phyloP scores from a whole-genome alignment of 257 asterid species.

The Striga asiatica region DNA sequence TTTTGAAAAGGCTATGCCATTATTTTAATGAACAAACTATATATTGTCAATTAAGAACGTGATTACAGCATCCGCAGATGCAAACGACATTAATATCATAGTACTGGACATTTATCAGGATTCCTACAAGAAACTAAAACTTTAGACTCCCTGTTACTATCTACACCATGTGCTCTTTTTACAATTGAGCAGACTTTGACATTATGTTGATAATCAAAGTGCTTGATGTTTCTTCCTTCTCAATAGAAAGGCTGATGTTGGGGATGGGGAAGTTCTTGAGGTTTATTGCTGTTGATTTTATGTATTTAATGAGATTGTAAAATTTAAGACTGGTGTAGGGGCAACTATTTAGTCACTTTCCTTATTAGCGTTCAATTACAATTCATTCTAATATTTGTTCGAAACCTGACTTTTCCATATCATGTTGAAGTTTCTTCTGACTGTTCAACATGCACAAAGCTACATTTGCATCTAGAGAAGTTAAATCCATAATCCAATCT shows the following conservation, averaged over 20 bases:
- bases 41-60: not conserved
- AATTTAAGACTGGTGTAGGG: not conserved
- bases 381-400: not conserved
- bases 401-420: not conserved
- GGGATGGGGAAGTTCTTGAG: too few relatives aligned
- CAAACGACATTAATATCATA: not conserved
- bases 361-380: not conserved
- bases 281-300: not conserved
- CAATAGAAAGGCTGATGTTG: too few relatives aligned
- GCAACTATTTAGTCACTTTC: not conserved
- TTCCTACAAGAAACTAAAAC: not conserved
- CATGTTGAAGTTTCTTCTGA: not conserved
- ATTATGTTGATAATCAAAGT: not conserved
- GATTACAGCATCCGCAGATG: not conserved
- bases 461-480: constrained; percentile 10
- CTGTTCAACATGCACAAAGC: not conserved
- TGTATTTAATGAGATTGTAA: not conserved
- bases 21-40: not conserved
- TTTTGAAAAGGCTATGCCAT: not conserved
- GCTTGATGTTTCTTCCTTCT: not conserved
- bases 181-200: not conserved
- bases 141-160: not conserved
- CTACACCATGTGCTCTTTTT: not conserved
- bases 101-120: not conserved
- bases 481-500: not conserved